Evolutionary conservation across 305 asterid genomes (phyloP).

Genomic region (Fraxinus paxiana): DNA sequence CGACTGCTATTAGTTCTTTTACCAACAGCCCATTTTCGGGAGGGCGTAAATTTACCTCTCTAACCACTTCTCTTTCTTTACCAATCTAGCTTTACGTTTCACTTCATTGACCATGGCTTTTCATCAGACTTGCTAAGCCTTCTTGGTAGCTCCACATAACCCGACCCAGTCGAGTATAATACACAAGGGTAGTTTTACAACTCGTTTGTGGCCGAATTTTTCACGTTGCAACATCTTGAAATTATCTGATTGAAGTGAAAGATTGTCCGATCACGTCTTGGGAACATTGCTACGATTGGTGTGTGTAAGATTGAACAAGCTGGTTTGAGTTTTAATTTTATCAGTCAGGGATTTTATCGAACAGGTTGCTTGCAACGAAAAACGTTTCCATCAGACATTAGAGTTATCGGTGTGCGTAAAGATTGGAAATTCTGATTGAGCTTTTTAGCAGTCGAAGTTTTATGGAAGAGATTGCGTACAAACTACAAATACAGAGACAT

Average conservation of each 20-base stretch:
- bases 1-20: constrained; percentile 52
- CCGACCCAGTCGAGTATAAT: constrained; percentile 26
- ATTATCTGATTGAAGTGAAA: constrained; percentile 1
- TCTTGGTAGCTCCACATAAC: constrained; percentile 31
- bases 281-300: constrained; percentile 19
- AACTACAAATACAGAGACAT: neutral
- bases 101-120: constrained; percentile 63
- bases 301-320: neutral
- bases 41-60: constrained; percentile 40
- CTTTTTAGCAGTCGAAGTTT: neutral
- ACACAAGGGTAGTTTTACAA: constrained; percentile 9
- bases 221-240: neutral
- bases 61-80: constrained; percentile 34
- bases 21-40: constrained; percentile 65
- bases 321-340: neutral
- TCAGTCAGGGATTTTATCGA: constrained; percentile 31
- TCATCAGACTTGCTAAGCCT: constrained; percentile 44
- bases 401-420: neutral
- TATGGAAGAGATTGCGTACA: neutral
- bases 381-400: neutral
- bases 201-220: neutral
- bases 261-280: neutral
- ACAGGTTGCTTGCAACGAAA: constrained; percentile 6
- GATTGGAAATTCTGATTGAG: neutral
- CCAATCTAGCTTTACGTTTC: constrained; percentile 44